These are phyloP conservation scores for Puccinia horiana DNA, from an alignment of 1,284 basidiomycete genomes.

Conservation along the genomic window DNA sequence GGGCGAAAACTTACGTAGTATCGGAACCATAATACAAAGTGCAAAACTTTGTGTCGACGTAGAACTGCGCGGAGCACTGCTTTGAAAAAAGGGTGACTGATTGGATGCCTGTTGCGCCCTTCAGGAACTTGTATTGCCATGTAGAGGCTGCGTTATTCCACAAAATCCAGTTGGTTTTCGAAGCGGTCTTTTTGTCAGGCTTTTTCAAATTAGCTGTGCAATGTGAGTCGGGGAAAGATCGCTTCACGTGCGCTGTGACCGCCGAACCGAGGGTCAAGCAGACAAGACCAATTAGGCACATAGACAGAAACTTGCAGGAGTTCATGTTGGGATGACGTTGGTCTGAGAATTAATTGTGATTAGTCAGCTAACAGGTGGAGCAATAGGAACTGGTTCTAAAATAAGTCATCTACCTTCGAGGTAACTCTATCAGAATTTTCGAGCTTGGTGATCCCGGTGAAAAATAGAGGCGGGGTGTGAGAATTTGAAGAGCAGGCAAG, in stretches of 20 bases:
- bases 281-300: not conserved
- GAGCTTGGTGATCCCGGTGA: no score
- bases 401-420: no score
- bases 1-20: not conserved
- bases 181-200: not conserved
- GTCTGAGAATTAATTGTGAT: not conserved
- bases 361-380: not conserved
- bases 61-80: not conserved
- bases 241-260: not conserved
- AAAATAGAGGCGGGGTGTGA: no score
- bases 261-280: not conserved
- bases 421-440: no score
- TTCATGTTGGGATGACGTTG: not conserved
- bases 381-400: no score
- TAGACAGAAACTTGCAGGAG: not conserved
- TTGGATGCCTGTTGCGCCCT: not conserved
- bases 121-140: not conserved
- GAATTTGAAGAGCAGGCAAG: no score
- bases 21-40: not conserved
- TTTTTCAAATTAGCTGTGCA: not conserved
- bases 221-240: not conserved
- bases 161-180: not conserved
- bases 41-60: not conserved
- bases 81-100: not conserved
- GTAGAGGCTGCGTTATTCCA: not conserved